Evolutionary conservation across 768 basidiomycete genomes (phyloP).

Genomic region (Phaffia australis): DNA sequence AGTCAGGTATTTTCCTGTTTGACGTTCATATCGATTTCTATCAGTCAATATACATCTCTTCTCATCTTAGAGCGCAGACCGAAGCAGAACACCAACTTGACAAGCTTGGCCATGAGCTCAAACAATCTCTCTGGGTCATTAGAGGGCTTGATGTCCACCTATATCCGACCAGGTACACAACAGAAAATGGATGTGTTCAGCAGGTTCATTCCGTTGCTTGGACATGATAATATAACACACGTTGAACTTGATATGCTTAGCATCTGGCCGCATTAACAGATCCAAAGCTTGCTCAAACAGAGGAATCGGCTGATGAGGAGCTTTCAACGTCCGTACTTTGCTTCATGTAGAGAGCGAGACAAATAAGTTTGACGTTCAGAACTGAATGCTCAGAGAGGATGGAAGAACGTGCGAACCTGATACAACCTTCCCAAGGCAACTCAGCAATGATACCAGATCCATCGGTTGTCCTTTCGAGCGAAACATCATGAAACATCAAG

Average conservation of each 20-base stretch:
- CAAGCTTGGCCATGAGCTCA: slow-evolving; percentile 57
- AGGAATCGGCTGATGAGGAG: slow-evolving; percentile 75
- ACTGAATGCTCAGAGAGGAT: neutral
- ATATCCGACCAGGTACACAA: slow-evolving; percentile 52
- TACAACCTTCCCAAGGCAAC: slow-evolving; percentile 55
- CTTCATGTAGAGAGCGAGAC: slow-evolving; percentile 43
- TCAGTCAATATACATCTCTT: neutral
- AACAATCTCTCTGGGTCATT: slow-evolving; percentile 85
- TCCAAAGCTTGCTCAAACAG: slow-evolving; percentile 76
- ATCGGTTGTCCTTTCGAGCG: slow-evolving; percentile 70
- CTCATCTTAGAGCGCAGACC: neutral
- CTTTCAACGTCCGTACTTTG: slow-evolving; percentile 64
- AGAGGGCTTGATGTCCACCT: slow-evolving; percentile 88
- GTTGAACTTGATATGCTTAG: slow-evolving; percentile 40
- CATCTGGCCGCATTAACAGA: slow-evolving; percentile 55
- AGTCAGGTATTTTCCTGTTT: slow-evolving; percentile 17
- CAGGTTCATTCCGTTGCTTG: neutral
- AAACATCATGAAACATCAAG: slow-evolving; percentile 95
- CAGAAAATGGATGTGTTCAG: neutral
- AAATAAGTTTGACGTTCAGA: no score
- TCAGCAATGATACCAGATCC: slow-evolving; percentile 56
- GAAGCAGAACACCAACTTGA: slow-evolving; percentile 34
- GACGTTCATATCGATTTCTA: neutral
- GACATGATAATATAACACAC: slow-evolving; percentile 28
- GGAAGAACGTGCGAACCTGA: slow-evolving; percentile 32